These are phyloP conservation scores for Ceratocystiopsis brevicomis DNA, from an alignment of 2,329 filamentous ascomycete species.

Conservation along the genomic window DNA sequence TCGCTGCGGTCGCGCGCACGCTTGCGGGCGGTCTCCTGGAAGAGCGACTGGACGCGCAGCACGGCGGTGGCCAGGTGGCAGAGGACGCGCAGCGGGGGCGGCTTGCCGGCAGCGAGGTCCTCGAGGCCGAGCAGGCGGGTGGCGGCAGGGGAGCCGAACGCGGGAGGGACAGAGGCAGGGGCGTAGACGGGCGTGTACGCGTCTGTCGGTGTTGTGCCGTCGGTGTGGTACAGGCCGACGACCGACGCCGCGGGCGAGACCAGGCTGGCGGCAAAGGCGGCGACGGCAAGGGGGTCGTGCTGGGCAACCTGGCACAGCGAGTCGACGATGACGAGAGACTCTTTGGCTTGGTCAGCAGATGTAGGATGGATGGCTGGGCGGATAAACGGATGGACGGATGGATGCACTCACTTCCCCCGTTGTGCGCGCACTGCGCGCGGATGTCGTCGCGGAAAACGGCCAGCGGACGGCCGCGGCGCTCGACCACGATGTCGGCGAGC, in stretches of 20 bases:
- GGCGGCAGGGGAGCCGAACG: slow-evolving; percentile 4
- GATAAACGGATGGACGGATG: too few species aligned
- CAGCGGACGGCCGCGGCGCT: slow-evolving; percentile 39
- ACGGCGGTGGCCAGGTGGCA: slow-evolving; percentile 79
- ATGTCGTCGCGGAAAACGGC: slow-evolving; percentile 41
- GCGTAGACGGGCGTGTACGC: background rate
- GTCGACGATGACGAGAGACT: slow-evolving; percentile 59
- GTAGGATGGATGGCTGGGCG: too few species aligned
- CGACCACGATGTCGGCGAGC: slow-evolving; percentile 49
- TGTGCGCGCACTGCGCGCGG: background rate
- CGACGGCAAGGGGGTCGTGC: slow-evolving; percentile 35
- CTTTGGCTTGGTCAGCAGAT: too few species aligned
- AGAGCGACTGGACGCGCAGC: slow-evolving; percentile 51
- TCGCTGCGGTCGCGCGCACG: slow-evolving; percentile 59
- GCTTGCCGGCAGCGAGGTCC: slow-evolving; percentile 34
- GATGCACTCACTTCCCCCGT: too few species aligned
- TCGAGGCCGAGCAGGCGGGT: too few species aligned
- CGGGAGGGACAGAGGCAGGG: background rate
- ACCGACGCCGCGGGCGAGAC: slow-evolving; percentile 51
- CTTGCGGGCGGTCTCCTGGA: slow-evolving; percentile 56
- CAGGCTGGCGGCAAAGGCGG: slow-evolving; percentile 49
- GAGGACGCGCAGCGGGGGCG: slow-evolving; percentile 52
- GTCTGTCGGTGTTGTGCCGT: slow-evolving; percentile 40
- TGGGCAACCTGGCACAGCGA: slow-evolving; percentile 49
- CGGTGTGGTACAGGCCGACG: slow-evolving; percentile 64